Evolutionary conservation across 1,284 basidiomycete genomes (phyloP).

Genomic region (Gomphus bonarii): DNA sequence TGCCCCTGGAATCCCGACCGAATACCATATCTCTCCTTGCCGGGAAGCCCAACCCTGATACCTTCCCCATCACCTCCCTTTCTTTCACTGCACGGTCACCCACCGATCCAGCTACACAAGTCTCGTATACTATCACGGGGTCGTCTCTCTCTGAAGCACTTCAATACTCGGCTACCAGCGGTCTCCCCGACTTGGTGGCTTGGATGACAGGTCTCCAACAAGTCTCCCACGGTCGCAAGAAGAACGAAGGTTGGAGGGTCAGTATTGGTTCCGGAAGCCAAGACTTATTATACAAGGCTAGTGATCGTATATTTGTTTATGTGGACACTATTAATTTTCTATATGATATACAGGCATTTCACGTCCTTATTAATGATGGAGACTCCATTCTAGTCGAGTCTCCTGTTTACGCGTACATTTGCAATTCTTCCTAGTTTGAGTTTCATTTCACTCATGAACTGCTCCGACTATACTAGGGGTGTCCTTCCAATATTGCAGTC

Average conservation of each 20-base stretch:
- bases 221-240: slow-evolving; percentile 46
- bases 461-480: slow-evolving; percentile 31
- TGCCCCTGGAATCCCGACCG: slow-evolving; percentile 67
- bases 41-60: slow-evolving; percentile 80
- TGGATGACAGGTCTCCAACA: slow-evolving; percentile 66
- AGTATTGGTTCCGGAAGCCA: slow-evolving; percentile 80
- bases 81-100: slow-evolving; percentile 48
- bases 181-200: slow-evolving; percentile 48
- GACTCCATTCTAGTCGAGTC: slow-evolving; percentile 80
- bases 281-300: slow-evolving; percentile 80
- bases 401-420: slow-evolving; percentile 73
- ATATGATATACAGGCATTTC: slow-evolving; percentile 29
- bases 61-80: slow-evolving; percentile 82
- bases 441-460: background rate
- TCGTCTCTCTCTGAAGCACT: slow-evolving; percentile 51
- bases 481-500: slow-evolving; percentile 52
- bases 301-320: slow-evolving; percentile 3
- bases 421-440: background rate
- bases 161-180: slow-evolving; percentile 74
- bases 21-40: slow-evolving; percentile 83
- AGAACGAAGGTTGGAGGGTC: slow-evolving; percentile 58
- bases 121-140: slow-evolving; percentile 42
- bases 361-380: slow-evolving; percentile 62
- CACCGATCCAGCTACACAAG: slow-evolving; percentile 26
- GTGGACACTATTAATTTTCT: background rate